Evolutionary conservation across 2,329 filamentous ascomycete species (phyloP).

Genomic region (Penicillium sp.): DNA sequence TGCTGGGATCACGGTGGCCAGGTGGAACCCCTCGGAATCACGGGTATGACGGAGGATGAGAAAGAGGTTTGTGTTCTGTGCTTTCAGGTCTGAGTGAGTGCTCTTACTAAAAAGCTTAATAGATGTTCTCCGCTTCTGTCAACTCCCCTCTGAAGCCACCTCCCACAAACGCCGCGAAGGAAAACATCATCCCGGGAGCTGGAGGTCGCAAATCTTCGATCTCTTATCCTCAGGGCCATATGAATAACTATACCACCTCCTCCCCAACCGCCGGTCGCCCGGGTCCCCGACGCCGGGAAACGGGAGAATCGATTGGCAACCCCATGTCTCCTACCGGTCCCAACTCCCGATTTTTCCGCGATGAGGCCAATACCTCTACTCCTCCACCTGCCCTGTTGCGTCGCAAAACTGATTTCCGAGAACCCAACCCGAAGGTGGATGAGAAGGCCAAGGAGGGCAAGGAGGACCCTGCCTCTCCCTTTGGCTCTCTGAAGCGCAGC

Average conservation of each 20-base stretch:
- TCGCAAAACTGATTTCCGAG: constrained; percentile 61
- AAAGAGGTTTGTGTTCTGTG: constrained; percentile 52
- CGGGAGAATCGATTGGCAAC: constrained; percentile 64
- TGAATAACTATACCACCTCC: constrained; percentile 63
- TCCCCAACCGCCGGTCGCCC: constrained; percentile 74
- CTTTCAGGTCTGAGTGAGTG: background rate
- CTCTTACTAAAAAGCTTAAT: constrained; percentile 22
- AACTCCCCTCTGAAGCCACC: constrained; percentile 91
- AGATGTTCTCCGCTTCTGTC: constrained; percentile 82
- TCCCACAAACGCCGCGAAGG: constrained; percentile 64
- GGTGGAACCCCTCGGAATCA: constrained; percentile 67
- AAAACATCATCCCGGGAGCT: constrained; percentile 36
- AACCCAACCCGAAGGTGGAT: constrained; percentile 45
- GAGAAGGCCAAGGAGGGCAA: constrained; percentile 50
- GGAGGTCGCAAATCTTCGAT: constrained; percentile 75
- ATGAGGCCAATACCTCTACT: constrained; percentile 55
- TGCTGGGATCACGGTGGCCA: constrained; percentile 81
- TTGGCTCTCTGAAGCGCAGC: constrained; percentile 56
- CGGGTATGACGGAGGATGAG: constrained; percentile 68
- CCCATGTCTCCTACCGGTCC: constrained; percentile 47
- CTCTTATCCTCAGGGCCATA: constrained; percentile 62
- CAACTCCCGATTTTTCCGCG: constrained; percentile 46
- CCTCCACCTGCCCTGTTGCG: constrained; percentile 60
- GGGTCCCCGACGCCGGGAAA: constrained; percentile 77
- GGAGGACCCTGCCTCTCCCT: constrained; percentile 44